phyloP scores from a whole-genome alignment of 2,329 filamentous ascomycete genomes.

The Stagonosporopsis cucurbitacearum region DNA sequence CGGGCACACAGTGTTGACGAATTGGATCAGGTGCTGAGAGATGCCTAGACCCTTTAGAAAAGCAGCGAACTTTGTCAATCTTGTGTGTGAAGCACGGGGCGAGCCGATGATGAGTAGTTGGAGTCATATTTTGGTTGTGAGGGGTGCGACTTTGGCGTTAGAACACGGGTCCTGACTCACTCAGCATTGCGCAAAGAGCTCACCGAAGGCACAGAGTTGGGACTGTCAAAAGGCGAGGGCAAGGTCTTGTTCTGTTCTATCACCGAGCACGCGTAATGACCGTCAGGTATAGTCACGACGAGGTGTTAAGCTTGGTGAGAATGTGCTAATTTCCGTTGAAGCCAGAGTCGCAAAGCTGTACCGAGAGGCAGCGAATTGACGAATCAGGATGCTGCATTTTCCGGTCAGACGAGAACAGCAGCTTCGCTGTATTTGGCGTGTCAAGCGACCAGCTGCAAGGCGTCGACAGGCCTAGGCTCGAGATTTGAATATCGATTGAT shows the following conservation, averaged over 20 bases:
- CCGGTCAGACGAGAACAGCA: slow-evolving; percentile 44
- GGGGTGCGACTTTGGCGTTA: background rate
- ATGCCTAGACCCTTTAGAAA: slow-evolving; percentile 18
- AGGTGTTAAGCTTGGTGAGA: slow-evolving; percentile 31
- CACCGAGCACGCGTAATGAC: background rate
- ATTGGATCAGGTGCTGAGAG: slow-evolving; percentile 16
- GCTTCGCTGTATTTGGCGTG: slow-evolving; percentile 24
- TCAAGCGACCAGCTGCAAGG: slow-evolving; percentile 29
- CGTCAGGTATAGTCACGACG: background rate
- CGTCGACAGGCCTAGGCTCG: slow-evolving; percentile 23
- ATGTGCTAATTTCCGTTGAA: slow-evolving; percentile 32
- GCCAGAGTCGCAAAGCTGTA: slow-evolving; percentile 13
- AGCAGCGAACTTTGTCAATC: slow-evolving; percentile 12
- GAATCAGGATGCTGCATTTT: slow-evolving; percentile 29
- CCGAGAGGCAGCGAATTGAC: slow-evolving; percentile 20
- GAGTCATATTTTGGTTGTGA: slow-evolving; percentile 29
- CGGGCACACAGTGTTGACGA: slow-evolving; percentile 26
- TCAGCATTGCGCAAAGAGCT: background rate
- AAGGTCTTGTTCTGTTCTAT: background rate
- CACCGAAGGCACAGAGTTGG: background rate
- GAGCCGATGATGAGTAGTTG: slow-evolving; percentile 24
- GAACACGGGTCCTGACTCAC: slow-evolving; percentile 1
- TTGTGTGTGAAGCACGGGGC: slow-evolving; percentile 26
- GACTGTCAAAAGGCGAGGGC: background rate
- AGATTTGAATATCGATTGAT: slow-evolving; percentile 23